Evolutionary conservation across 2,329 filamentous ascomycete species (phyloP).

Genomic region (Fusarium graminum): DNA sequence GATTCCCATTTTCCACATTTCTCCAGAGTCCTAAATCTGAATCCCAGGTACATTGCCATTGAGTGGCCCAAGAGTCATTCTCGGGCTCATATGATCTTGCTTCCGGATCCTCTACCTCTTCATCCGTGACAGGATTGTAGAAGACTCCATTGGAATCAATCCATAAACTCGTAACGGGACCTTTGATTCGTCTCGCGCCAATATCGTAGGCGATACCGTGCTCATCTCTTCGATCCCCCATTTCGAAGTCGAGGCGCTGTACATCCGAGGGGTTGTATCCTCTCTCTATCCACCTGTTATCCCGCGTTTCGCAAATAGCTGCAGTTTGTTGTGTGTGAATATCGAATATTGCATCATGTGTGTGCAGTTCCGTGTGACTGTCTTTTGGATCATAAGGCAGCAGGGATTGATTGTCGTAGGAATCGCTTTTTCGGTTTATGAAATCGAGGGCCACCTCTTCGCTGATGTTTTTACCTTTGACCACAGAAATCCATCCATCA

Average conservation of each 20-base stretch:
- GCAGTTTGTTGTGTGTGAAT: neutral
- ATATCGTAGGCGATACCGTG: constrained; percentile 3
- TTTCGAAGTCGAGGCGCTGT: neutral
- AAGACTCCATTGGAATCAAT: constrained; percentile 2
- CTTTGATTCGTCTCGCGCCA: neutral
- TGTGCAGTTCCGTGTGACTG: neutral
- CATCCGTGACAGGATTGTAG: constrained; percentile 17
- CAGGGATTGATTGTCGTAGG: neutral
- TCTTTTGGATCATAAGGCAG: neutral
- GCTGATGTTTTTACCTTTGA: neutral
- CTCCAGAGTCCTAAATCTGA: constrained; percentile 17
- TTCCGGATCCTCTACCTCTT: constrained; percentile 1
- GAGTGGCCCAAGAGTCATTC: constrained; percentile 6
- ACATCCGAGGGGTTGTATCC: constrained; percentile 10
- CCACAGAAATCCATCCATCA: too few species aligned
- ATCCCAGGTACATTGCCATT: constrained; percentile 9
- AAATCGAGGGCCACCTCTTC: constrained; percentile 7
- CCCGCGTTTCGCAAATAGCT: constrained; percentile 10
- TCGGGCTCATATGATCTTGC: neutral
- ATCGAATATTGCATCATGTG: constrained; percentile 8
- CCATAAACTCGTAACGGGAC: constrained; percentile 1
- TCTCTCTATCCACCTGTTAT: constrained; percentile 2
- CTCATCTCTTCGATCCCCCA: constrained; percentile 7
- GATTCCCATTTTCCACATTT: neutral
- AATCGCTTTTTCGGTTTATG: neutral